These are phyloP conservation scores for Penicillium pancosmium DNA, from an alignment of 495 filamentous ascomycete genomes.

Conservation along the genomic window DNA sequence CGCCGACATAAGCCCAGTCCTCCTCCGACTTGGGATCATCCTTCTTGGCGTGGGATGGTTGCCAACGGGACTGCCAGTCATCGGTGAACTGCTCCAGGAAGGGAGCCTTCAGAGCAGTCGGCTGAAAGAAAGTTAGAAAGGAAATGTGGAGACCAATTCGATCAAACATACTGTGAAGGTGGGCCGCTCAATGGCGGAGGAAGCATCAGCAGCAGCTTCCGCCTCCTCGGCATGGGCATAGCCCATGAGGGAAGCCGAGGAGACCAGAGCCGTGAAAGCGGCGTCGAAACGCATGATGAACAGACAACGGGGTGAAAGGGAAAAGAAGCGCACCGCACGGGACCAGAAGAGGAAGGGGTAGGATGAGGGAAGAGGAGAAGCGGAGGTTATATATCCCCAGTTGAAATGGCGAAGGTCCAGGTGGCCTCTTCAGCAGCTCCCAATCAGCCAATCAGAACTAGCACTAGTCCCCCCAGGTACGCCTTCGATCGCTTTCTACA, in stretches of 20 bases:
- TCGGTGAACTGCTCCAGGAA: slow-evolving; percentile 99
- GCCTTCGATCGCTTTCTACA: slow-evolving; percentile 26
- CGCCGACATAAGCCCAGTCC: slow-evolving; percentile 97
- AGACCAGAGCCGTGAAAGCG: slow-evolving; percentile 64
- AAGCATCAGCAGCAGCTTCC: slow-evolving; percentile 61
- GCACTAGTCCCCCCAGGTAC: slow-evolving; percentile 20
- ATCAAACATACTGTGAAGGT: slow-evolving; percentile 79
- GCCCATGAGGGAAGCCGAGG: slow-evolving; percentile 72
- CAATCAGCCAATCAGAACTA: slow-evolving; percentile 42
- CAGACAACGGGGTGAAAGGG: slow-evolving; percentile 17
- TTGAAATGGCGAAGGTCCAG: slow-evolving; percentile 38
- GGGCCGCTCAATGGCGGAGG: slow-evolving; percentile 60
- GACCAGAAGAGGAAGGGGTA: slow-evolving; percentile 12
- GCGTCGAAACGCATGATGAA: slow-evolving; percentile 77
- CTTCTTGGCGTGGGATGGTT: slow-evolving; percentile 94
- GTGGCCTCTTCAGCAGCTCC: slow-evolving; percentile 48
- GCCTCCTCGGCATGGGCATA: slow-evolving; percentile 72
- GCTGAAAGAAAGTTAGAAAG: slow-evolving; percentile 54
- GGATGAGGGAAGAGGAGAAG: slow-evolving; percentile 29
- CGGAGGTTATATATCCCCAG: slow-evolving; percentile 38
- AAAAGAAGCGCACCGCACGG: slow-evolving; percentile 21
- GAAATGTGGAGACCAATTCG: slow-evolving; percentile 11
- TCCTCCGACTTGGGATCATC: slow-evolving; percentile 83
- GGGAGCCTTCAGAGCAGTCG: slow-evolving; percentile 81
- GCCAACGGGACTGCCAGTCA: slow-evolving; percentile 92